phyloP scores from a whole-genome alignment of 768 basidiomycete genomes.

The Lentinula detonsa region DNA sequence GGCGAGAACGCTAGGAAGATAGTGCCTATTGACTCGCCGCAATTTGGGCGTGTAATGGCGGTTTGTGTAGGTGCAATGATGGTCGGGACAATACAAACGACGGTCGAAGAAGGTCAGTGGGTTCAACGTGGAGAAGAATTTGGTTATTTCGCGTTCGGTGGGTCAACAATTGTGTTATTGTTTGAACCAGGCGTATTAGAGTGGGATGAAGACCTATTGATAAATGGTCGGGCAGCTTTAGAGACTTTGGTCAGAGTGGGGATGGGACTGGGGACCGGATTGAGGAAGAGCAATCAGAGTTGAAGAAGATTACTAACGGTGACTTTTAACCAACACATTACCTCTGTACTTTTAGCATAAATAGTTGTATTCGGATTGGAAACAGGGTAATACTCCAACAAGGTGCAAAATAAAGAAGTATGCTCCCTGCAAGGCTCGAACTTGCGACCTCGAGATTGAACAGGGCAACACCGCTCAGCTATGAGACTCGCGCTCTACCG shows the following conservation, averaged over 20 bases:
- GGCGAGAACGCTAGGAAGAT: conserved; percentile 93
- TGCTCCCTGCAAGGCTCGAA: conserved; percentile 5
- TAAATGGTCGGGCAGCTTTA: conserved; percentile 81
- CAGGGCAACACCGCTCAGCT: background rate
- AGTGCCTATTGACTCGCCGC: conserved; percentile 83
- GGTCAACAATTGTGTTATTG: conserved; percentile 86
- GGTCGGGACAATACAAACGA: conserved; percentile 87
- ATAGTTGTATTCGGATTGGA: too few relatives aligned
- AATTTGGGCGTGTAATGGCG: conserved; percentile 88
- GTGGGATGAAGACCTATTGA: conserved; percentile 89
- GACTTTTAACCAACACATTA: too few relatives aligned
- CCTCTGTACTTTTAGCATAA: too few relatives aligned
- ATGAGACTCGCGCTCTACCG: conserved; percentile 4
- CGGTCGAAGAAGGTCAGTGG: conserved; percentile 76
- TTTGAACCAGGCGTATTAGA: conserved; percentile 81
- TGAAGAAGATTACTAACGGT: too few relatives aligned
- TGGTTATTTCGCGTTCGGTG: conserved; percentile 97
- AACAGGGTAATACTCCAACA: too few relatives aligned
- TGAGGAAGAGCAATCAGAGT: background rate
- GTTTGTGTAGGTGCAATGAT: conserved; percentile 95
- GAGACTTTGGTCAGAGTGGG: conserved; percentile 88
- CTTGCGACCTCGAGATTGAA: conserved; percentile 3
- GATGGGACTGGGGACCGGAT: conserved; percentile 65
- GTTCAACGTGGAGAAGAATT: conserved; percentile 86
- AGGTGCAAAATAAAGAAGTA: too few relatives aligned